Evolutionary conservation across 352 stramenopile species (phyloP).

Genomic region (Pythium monospermum): DNA sequence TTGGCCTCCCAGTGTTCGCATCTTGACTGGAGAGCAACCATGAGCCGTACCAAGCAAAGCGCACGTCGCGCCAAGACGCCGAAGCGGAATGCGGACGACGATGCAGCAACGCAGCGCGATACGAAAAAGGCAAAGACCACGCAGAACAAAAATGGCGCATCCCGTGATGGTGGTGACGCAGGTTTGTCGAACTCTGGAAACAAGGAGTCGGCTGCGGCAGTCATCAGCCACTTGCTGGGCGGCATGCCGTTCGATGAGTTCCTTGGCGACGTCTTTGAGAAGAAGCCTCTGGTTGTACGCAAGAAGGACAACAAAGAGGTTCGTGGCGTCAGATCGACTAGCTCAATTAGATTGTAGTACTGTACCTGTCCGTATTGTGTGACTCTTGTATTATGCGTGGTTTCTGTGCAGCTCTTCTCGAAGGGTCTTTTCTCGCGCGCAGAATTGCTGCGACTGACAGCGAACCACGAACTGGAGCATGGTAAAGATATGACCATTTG

Average conservation of each 20-base stretch:
- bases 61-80: slow-evolving; percentile 36
- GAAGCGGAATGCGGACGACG: slow-evolving; percentile 20
- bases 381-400: neutral
- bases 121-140: slow-evolving; percentile 38
- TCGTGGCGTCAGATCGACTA: no score
- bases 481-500: slow-evolving; percentile 72
- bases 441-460: slow-evolving; percentile 54
- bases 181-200: no score
- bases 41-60: slow-evolving; percentile 46
- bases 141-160: slow-evolving; percentile 7
- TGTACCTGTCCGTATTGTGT: neutral
- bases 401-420: slow-evolving; percentile 35
- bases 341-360: no score
- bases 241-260: slow-evolving; percentile 62
- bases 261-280: slow-evolving; percentile 75
- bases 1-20: neutral
- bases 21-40: slow-evolving; percentile 19
- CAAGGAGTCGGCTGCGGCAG: neutral
- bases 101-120: slow-evolving; percentile 1
- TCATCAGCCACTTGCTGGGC: slow-evolving; percentile 50
- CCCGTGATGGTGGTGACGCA: neutral
- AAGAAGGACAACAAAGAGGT: slow-evolving; percentile 40
- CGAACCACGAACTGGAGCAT: slow-evolving; percentile 50
- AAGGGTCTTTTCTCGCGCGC: slow-evolving; percentile 63
- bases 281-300: slow-evolving; percentile 73